Percentiles rank a stretch among this genome's conserved stretches.
These are phyloP conservation scores for Tylopilus subfusipes DNA, from an alignment of 768 basidiomycete species.

Conservation along the genomic window DNA sequence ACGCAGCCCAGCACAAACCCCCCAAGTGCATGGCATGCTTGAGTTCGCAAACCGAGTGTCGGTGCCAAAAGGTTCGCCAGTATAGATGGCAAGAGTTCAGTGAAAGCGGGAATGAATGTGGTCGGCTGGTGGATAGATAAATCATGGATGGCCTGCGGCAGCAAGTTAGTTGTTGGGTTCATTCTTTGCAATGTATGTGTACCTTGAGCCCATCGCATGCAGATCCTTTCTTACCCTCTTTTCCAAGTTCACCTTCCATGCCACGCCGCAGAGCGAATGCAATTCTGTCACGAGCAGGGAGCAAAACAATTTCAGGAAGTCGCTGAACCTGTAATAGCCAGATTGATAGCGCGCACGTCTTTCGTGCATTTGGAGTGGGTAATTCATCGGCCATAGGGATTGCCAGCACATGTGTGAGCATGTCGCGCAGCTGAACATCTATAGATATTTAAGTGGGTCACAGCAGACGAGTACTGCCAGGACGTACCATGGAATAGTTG, in stretches of 20 bases:
- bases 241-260: slow-evolving; percentile 79
- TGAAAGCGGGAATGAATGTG: slow-evolving; percentile 68
- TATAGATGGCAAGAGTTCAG: slow-evolving; percentile 56
- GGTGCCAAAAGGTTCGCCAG: slow-evolving; percentile 61
- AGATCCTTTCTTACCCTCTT: slow-evolving; percentile 86
- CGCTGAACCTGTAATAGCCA: slow-evolving; percentile 72
- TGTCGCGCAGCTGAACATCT: slow-evolving; percentile 58
- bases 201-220: slow-evolving; percentile 77
- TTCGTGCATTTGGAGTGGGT: slow-evolving; percentile 82
- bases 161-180: slow-evolving; percentile 9
- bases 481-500: slow-evolving; percentile 59
- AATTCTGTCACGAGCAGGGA: slow-evolving; percentile 63
- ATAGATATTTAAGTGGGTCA: slow-evolving; percentile 6
- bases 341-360: slow-evolving; percentile 76
- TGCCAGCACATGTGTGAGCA: slow-evolving; percentile 62
- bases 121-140: slow-evolving; percentile 58
- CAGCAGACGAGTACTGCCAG: slow-evolving; percentile 2
- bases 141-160: slow-evolving; percentile 66
- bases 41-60: slow-evolving; percentile 59
- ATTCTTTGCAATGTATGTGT: slow-evolving; percentile 16
- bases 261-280: slow-evolving; percentile 70
- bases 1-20: slow-evolving; percentile 59
- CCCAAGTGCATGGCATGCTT: slow-evolving; percentile 74
- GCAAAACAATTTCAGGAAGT: slow-evolving; percentile 57
- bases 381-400: slow-evolving; percentile 68